These are phyloP conservation scores for Teratosphaeria epicoccoides DNA, from an alignment of 2,329 filamentous ascomycete genomes.

Conservation along the genomic window DNA sequence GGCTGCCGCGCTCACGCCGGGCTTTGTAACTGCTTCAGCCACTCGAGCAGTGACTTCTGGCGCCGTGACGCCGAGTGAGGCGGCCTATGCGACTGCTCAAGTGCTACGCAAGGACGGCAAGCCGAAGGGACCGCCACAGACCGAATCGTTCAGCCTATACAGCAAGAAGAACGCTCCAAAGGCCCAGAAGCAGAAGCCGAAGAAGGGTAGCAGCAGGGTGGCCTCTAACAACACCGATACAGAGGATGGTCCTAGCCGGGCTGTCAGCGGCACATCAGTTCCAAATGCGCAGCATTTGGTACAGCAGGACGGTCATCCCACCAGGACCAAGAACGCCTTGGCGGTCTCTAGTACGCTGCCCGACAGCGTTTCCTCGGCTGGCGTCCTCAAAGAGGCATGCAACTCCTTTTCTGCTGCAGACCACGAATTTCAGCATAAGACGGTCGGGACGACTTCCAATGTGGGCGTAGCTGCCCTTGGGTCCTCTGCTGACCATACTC, in stretches of 20 bases:
- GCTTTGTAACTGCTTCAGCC: constrained; percentile 16
- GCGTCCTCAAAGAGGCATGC: neutral
- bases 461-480: no score
- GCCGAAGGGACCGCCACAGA: constrained; percentile 26
- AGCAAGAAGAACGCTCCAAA: constrained; percentile 6
- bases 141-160: constrained; percentile 25
- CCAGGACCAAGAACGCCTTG: neutral
- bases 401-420: neutral
- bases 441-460: neutral
- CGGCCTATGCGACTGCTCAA: neutral
- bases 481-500: neutral
- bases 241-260: neutral
- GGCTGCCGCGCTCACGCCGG: constrained; percentile 9
- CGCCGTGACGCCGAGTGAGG: neutral
- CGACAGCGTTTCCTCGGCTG: neutral
- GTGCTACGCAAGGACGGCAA: constrained; percentile 13
- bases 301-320: neutral
- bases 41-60: constrained; percentile 10
- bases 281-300: neutral
- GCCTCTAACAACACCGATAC: neutral
- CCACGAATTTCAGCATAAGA: neutral
- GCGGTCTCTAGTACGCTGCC: neutral
- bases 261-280: neutral
- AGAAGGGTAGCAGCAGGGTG: constrained; percentile 8
- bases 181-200: constrained; percentile 10